Evolutionary conservation across 164 flowering plant genomes (phyloP), one percentile per base, ranked within the genome.

Genomic region (Annona squamosa): DNA sequence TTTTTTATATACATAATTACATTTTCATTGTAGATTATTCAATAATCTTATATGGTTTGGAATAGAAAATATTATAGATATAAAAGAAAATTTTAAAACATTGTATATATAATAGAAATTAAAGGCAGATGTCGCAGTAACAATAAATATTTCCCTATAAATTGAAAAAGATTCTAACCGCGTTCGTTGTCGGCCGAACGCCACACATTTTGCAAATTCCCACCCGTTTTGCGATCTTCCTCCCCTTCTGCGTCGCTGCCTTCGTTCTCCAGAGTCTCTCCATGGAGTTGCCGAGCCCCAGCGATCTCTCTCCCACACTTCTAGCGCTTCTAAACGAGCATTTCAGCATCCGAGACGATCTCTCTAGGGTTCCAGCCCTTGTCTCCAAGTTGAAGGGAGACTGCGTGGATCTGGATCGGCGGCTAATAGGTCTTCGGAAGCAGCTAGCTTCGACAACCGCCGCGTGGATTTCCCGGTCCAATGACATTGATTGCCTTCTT

Each of bases 291-390:
- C 76, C 78, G 19, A 57, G 48, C 46, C 48, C 75, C 37, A 10
- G 5, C 18, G 37, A 63, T 1, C 45, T 75, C 63, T 65, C 76
- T 1, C 76, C 78, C 42, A 41, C 42, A 48, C 46, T 48, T 4
- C 19, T 45, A 41, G 6, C 10, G 5, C 67, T 69, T 68, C 13
- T 80, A 46, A 61, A 80, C 13, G 56, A 75, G 17, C 67, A 67
- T 12, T 75, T 80, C 72, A 75, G 70, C 37, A 72, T 72, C 46
- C 74, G 42, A 1, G 67, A 75, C 68, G 83, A 80, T 77, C 76
- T 80, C 2, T 66, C 68, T 0, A 73, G 48, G 26, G 72, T 71
- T 26, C 44, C 76, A n/a, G 26, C 77, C 13, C 41, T 80, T 0
- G 63, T 71, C 4, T 48, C 26, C 0, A 48, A 72, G 46, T 73